Evolutionary conservation across 179 eudicot species (phyloP), one percentile per base, ranked within the genome.

Genomic region (Spergularia azorica): DNA sequence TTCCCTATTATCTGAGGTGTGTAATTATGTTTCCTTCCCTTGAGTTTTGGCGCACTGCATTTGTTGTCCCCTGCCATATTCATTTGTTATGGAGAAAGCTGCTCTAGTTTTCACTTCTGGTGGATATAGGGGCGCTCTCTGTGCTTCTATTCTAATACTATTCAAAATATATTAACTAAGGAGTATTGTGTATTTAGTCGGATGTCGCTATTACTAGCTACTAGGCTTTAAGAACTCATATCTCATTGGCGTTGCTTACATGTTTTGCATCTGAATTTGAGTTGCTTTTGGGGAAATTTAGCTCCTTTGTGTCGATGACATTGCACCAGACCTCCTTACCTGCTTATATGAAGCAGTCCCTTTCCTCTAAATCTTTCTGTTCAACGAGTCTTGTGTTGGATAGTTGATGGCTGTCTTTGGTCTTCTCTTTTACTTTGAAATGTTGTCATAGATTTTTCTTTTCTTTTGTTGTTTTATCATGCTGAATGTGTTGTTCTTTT

Each of bases 1-100:
- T 95, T 70, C 99, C 99, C 12, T 95, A 95, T 84, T 95, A 87
- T 83, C 70, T 95, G 63, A 95, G 97, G 99, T 95, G 79, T 72
- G 74, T 82, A 50, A 46, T 76, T 65, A 1, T 56, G 3, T 17
- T 26, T 67, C 15, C 62, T 66, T 72, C 3, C 59, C 26, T 48
- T 66, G 54, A 46, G 21, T 72, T 71, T 59, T 67, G 70, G 60
- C 18, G 11, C 21, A 50, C 8, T 60, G 38, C 16, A 14, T 5
- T 56, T 75, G 78, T 54, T n/a, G 50, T 9, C 50, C 50, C 50
- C 50, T 46, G 50, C 50, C 39, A 36, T 46, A 46, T 46, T 46
- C 50, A 46, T 3, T 46, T 46, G 1, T 36, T 36, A 36, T 36
- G 39, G 59, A 76, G 55, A 46, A 36, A 14, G 52, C 21, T 62